Evolutionary conservation across 1,139 yeast genomes (phyloP).

Genomic region (Scheffersomyces lignicola): DNA sequence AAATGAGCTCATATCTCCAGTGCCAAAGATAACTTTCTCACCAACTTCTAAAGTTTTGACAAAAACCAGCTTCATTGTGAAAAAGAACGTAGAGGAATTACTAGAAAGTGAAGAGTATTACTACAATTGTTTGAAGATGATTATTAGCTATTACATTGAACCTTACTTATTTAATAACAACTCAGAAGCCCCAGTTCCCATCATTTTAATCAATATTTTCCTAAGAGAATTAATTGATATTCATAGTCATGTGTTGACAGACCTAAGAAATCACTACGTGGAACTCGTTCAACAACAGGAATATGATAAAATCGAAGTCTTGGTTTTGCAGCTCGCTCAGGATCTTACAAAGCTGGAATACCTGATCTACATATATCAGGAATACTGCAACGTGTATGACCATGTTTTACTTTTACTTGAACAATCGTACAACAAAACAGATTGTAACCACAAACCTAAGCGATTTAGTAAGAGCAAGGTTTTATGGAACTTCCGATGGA

Average conservation of each 20-base stretch:
- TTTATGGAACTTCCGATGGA: constrained; percentile 16
- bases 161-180: constrained; percentile 23
- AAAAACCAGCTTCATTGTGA: constrained; percentile 23
- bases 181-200: constrained; percentile 27
- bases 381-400: constrained; percentile 43
- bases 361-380: constrained; percentile 28
- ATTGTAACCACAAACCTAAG: not conserved
- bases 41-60: constrained; percentile 11
- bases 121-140: constrained; percentile 39
- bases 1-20: constrained; percentile 23
- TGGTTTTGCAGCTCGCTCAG: not conserved
- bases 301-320: not conserved
- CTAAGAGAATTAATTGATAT: constrained; percentile 22
- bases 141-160: constrained; percentile 37
- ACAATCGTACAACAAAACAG: not conserved
- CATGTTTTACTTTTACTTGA: constrained; percentile 37
- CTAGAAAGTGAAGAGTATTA: constrained; percentile 48
- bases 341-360: not conserved
- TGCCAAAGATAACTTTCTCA: constrained; percentile 19
- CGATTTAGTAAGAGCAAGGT: constrained; percentile 7
- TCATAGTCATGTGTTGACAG: constrained; percentile 24
- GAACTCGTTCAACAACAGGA: not conserved
- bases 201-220: constrained; percentile 18
- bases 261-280: constrained; percentile 10
- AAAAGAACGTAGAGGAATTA: constrained; percentile 45